A percentile compares a stretch with the other conserved stretches of the same genome.
These are phyloP conservation scores for Lablab purpureus DNA, from an alignment of 306 rosid genomes.

Conservation along the genomic window DNA sequence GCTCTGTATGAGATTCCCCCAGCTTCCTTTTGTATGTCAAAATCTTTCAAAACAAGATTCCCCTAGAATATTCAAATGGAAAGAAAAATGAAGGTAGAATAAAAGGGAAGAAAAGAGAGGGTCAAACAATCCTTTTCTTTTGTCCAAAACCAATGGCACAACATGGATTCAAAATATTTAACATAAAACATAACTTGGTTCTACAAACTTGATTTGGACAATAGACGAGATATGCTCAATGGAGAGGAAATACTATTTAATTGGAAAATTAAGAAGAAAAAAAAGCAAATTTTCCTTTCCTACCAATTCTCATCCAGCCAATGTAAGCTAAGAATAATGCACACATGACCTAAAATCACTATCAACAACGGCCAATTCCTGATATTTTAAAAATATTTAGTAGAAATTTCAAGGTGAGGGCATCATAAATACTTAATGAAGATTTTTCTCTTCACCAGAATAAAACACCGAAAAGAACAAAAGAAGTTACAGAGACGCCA, in stretches of 20 bases:
- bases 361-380: neutral
- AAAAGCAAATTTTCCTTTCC: neutral
- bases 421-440: neutral
- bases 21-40: conserved; percentile 72
- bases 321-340: neutral
- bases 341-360: neutral
- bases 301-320: neutral
- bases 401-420: neutral
- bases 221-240: neutral
- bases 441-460: neutral
- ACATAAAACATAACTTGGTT: neutral
- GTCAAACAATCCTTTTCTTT: neutral
- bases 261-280: neutral
- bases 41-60: conserved; percentile 61
- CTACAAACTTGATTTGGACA: neutral
- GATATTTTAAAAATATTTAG: neutral
- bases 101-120: neutral
- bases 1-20: conserved; percentile 60
- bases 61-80: conserved; percentile 52
- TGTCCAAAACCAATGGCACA: neutral
- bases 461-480: neutral
- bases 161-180: conserved; percentile 6
- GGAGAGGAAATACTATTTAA: neutral
- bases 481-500: neutral
- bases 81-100: conserved; percentile 10